Evolutionary conservation across 2,329 filamentous ascomycete genomes (phyloP), one percentile per base, ranked within the genome.

Genomic region (Ophiostoma tasmaniense): DNA sequence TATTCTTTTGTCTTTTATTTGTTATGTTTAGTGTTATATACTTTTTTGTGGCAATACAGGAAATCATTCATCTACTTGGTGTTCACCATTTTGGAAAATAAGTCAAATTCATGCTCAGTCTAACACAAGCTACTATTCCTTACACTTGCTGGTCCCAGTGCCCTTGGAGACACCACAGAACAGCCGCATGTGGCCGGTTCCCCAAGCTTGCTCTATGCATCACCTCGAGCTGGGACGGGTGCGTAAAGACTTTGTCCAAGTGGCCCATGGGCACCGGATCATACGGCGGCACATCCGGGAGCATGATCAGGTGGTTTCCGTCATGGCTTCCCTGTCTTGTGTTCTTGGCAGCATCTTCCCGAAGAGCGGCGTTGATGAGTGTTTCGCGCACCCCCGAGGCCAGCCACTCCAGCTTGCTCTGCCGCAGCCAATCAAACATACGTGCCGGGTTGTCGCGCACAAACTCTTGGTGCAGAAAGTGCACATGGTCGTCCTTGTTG

Each of bases 351-450:
- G 20, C 13, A 20, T 35, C 1, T 14, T 6, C 25, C 17, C 22
- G 61, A 55, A 71, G 59, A 13, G 67, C 67, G n/a, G 13, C 50
- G 3, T 70, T 70, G 28, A 73, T 70, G n/a, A 8, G 33, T 20
- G 14, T 8, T 37, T 73, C 71, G 1, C 72, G 70, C 11, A 66
- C 66, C 5, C 69, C 69, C 1, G 71, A 37, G 6, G 71, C 67
- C 62, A 73, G 68, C 72, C 72, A 73, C 64, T 67, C 71, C 25
- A 64, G 55, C 66, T 71, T 70, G 42, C 66, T 66, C 22, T 64
- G 52, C 42, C 66, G n/a, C 61, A 73, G 66, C 71, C 71, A 70
- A 25, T 59, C 64, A n/a, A 66, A 25, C 8, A 14, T 20, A 28
- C 30, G 22, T 2, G 30, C 2, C 3, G 68, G 37, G 5, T 50